Conservation (phyloP, 1,139 yeast genomes). For the Debaryomycetaceae sp. region DNA sequence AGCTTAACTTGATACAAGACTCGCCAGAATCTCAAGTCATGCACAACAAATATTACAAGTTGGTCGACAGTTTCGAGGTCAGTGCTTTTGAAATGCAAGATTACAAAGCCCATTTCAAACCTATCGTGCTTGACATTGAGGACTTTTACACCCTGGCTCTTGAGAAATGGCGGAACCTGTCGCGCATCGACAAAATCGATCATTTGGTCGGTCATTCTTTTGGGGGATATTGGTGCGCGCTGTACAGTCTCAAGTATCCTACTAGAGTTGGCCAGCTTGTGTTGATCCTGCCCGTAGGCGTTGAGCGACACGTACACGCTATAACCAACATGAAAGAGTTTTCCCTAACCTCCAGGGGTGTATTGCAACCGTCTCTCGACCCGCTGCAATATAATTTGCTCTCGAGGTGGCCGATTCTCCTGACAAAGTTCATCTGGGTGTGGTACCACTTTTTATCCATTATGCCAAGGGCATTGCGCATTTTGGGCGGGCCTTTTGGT, state of each 20-base stretch:
- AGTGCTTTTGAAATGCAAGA: constrained; percentile 15
- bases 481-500: constrained; percentile 39
- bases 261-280: constrained; percentile 52
- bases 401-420: constrained; percentile 34
- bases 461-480: constrained; percentile 32
- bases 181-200: constrained; percentile 25
- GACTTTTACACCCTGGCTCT: constrained; percentile 25
- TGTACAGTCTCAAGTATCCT: constrained; percentile 36
- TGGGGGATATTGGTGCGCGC: constrained; percentile 39
- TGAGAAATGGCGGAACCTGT: constrained; percentile 27
- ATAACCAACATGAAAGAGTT: constrained; percentile 27
- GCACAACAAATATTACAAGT: constrained; percentile 32
- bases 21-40: constrained; percentile 21
- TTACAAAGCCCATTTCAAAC: constrained; percentile 27
- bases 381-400: constrained; percentile 28
- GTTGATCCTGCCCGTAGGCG: constrained; percentile 84
- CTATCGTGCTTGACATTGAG: constrained; percentile 31
- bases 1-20: constrained; percentile 17
- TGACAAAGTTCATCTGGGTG: constrained; percentile 14
- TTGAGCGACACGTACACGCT: constrained; percentile 62
- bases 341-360: too few relatives aligned
- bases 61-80: constrained; percentile 24
- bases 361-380: constrained; percentile 26
- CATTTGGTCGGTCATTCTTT: constrained; percentile 34
- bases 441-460: constrained; percentile 36